Conservation (phyloP, 495 filamentous ascomycete genomes). For the Articulospora tetracladia region DNA sequence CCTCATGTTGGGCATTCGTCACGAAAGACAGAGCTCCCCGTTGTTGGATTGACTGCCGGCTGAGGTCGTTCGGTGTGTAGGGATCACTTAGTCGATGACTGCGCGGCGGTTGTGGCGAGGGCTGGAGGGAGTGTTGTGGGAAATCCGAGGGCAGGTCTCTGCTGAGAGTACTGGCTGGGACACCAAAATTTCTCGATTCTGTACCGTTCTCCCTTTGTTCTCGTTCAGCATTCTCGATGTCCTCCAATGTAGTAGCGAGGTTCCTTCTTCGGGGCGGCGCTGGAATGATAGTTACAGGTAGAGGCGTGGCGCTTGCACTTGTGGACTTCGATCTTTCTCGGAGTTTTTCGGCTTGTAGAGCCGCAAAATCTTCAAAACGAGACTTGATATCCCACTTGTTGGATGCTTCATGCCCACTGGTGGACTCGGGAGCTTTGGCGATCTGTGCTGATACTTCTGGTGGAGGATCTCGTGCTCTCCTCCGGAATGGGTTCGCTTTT, state of each 20-base stretch:
- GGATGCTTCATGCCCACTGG: constrained; percentile 27
- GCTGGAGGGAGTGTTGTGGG: neutral
- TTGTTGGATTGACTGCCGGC: constrained; percentile 14
- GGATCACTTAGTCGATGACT: constrained; percentile 18
- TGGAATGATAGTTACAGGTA: constrained; percentile 67
- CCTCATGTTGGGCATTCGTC: constrained; percentile 4
- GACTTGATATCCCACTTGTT: constrained; percentile 14
- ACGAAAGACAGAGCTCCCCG: constrained; percentile 22
- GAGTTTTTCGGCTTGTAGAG: constrained; percentile 30
- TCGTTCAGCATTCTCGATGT: constrained; percentile 12
- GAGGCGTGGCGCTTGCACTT: constrained; percentile 22
- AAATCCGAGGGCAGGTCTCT: neutral
- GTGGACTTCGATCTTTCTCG: constrained; percentile 23
- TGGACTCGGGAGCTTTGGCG: constrained; percentile 7
- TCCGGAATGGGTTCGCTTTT: constrained; percentile 30
- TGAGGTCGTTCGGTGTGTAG: constrained; percentile 19
- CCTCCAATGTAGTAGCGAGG: constrained; percentile 14
- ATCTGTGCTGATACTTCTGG: constrained; percentile 24
- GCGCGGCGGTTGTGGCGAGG: neutral
- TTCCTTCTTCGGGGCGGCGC: constrained; percentile 48
- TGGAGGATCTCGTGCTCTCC: constrained; percentile 21
- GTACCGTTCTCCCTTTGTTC: neutral
- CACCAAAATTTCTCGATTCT: neutral
- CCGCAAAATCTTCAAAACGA: constrained; percentile 20
- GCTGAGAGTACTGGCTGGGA: neutral